A percentile compares a stretch with the other conserved stretches of the same genome.
phyloP scores from a whole-genome alignment of 805 yeast species.

The Wickerhamiella sorbophila region DNA sequence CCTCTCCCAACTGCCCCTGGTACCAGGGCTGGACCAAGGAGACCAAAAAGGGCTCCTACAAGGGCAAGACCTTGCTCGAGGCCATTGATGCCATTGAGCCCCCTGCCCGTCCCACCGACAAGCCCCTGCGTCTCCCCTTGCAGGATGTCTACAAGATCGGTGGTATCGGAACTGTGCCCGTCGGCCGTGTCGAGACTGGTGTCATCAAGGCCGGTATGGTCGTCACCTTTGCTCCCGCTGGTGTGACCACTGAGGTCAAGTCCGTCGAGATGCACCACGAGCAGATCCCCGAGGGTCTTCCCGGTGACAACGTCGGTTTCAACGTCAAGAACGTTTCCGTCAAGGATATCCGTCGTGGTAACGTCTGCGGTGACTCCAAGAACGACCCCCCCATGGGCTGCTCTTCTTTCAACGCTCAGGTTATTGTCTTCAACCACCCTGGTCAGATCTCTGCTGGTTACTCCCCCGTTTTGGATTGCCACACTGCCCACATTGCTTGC shows the following conservation, averaged over 20 bases:
- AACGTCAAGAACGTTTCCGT: conserved; percentile 84
- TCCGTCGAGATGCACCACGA: conserved; percentile 84
- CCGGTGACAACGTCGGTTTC: conserved; percentile 88
- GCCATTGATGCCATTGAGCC: conserved; percentile 76
- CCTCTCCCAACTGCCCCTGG: conserved; percentile 74
- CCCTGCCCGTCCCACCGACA: conserved; percentile 68
- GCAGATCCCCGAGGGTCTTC: conserved; percentile 61
- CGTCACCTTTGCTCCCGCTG: conserved; percentile 80
- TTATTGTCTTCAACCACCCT: conserved; percentile 79
- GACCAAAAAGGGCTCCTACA: conserved; percentile 53
- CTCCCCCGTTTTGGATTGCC: conserved; percentile 85
- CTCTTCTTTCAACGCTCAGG: conserved; percentile 74
- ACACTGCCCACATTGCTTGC: conserved; percentile 90
- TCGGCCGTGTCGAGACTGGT: conserved; percentile 92
- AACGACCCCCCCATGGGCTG: conserved; percentile 74
- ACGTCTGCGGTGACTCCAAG: conserved; percentile 84
- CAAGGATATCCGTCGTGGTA: conserved; percentile 84
- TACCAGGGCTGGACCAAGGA: conserved; percentile 76
- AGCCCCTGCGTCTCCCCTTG: conserved; percentile 80
- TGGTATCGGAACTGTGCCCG: conserved; percentile 86
- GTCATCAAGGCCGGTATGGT: conserved; percentile 83
- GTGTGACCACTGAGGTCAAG: conserved; percentile 81
- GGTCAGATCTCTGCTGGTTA: conserved; percentile 86
- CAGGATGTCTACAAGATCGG: conserved; percentile 90
- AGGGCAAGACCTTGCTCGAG: conserved; percentile 74